A percentile compares a stretch with the other conserved stretches of the same genome.
phyloP scores from a whole-genome alignment of 306 rosid genomes.

The Cyamopsis tetragonoloba region DNA sequence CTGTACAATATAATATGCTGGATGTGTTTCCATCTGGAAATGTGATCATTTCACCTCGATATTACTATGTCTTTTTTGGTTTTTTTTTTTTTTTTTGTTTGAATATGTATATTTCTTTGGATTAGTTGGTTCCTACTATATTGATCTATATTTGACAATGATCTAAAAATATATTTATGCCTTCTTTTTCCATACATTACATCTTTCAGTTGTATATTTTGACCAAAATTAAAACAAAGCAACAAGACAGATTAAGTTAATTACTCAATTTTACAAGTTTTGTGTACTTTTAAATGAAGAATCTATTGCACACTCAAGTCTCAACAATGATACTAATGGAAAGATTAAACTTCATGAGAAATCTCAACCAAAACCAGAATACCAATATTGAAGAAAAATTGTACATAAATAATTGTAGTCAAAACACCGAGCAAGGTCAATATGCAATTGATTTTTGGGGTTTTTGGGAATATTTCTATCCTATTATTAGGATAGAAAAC shows the following conservation, averaged over 20 bases:
- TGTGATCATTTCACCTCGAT: neutral
- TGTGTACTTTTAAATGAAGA: neutral
- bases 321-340: neutral
- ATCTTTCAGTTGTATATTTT: no score
- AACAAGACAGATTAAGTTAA: no score
- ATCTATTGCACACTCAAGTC: neutral
- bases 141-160: neutral
- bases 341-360: no score
- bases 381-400: neutral
- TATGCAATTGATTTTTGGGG: no score
- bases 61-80: neutral
- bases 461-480: no score
- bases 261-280: no score
- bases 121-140: neutral
- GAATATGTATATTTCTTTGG: neutral
- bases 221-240: neutral
- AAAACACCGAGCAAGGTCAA: neutral
- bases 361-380: neutral
- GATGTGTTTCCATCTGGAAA: slow-evolving; percentile 29
- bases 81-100: neutral
- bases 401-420: neutral
- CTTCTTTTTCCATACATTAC: no score
- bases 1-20: slow-evolving; percentile 21
- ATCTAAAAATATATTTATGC: neutral
- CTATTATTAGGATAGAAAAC: no score